These are phyloP conservation scores for Panus rudis DNA, from an alignment of 768 basidiomycete genomes.

Conservation along the genomic window DNA sequence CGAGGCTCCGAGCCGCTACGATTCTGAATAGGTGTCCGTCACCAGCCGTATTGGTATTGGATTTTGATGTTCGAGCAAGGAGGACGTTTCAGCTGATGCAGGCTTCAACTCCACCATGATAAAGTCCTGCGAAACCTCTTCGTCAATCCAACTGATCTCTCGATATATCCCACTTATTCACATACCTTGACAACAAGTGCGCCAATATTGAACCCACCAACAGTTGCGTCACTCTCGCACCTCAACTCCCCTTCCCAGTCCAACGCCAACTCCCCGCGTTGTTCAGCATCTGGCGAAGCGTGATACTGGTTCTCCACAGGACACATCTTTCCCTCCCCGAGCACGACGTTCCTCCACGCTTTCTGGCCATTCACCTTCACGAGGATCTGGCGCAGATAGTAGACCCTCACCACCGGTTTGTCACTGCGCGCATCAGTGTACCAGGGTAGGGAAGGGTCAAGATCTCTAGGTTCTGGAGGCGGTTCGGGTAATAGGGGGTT, in stretches of 20 bases:
- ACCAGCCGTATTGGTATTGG: slow-evolving; percentile 49
- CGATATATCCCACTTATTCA: too few relatives aligned
- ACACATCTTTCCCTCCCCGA: slow-evolving; percentile 45
- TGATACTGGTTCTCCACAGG: slow-evolving; percentile 32
- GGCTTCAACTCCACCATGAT: slow-evolving; percentile 42
- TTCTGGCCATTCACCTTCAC: slow-evolving; percentile 30
- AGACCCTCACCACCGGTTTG: slow-evolving; percentile 41
- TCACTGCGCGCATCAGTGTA: too few relatives aligned
- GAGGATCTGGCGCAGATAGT: slow-evolving; percentile 43
- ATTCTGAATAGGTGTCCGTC: slow-evolving; percentile 38
- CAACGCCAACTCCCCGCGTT: slow-evolving; percentile 30
- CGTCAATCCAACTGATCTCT: too few relatives aligned
- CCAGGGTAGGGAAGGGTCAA: too few relatives aligned
- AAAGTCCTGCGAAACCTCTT: slow-evolving; percentile 52
- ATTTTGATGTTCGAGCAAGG: slow-evolving; percentile 31
- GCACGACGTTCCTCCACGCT: slow-evolving; percentile 30
- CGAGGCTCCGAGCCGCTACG: background rate
- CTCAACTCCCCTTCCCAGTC: slow-evolving; percentile 58
- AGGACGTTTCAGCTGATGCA: slow-evolving; percentile 30
- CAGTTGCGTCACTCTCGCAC: slow-evolving; percentile 29
- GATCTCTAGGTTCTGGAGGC: too few relatives aligned
- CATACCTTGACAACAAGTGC: slow-evolving; percentile 46
- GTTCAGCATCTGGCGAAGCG: slow-evolving; percentile 13
- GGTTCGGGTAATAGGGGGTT: too few relatives aligned
- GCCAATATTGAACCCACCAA: slow-evolving; percentile 40